These are phyloP conservation scores for Trichopus zeylanicus DNA, from an alignment of 116 monocot genomes.

Conservation along the genomic window DNA sequence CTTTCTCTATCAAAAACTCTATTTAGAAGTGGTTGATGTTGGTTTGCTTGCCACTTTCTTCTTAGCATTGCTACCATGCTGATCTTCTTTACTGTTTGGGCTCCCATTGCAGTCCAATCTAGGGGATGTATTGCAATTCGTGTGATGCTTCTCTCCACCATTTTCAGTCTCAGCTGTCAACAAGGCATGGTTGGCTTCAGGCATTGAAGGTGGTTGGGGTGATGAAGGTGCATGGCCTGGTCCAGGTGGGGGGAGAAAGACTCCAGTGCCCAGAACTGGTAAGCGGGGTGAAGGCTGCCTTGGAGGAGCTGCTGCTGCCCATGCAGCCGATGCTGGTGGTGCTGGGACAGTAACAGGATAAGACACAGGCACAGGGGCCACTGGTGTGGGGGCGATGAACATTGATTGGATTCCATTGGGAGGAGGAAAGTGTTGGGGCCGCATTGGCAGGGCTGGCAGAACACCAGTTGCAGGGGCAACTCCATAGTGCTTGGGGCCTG, in stretches of 20 bases:
- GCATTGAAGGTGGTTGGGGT: background rate
- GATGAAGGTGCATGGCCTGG: conserved; percentile 19
- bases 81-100: conserved; percentile 12
- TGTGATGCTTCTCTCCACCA: conserved; percentile 15
- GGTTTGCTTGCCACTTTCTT: conserved; percentile 18
- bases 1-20: background rate
- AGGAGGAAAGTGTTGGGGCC: conserved; percentile 21
- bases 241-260: conserved; percentile 62
- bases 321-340: conserved; percentile 22
- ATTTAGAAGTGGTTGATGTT: background rate
- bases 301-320: conserved; percentile 20
- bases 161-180: conserved; percentile 7
- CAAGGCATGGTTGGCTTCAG: background rate
- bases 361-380: conserved; percentile 22
- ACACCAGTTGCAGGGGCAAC: conserved; percentile 32
- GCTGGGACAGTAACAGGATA: conserved; percentile 21
- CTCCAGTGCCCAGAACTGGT: conserved; percentile 68
- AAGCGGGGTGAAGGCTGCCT: conserved; percentile 34
- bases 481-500: conserved; percentile 41
- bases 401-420: conserved; percentile 47
- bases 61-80: conserved; percentile 11
- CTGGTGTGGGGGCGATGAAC: conserved; percentile 29
- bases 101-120: conserved; percentile 32
- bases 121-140: conserved; percentile 13
- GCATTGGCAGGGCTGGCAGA: conserved; percentile 22